Conservation (phyloP, 2,329 filamentous ascomycete species). For the Pseudogymnoascus sp. region DNA sequence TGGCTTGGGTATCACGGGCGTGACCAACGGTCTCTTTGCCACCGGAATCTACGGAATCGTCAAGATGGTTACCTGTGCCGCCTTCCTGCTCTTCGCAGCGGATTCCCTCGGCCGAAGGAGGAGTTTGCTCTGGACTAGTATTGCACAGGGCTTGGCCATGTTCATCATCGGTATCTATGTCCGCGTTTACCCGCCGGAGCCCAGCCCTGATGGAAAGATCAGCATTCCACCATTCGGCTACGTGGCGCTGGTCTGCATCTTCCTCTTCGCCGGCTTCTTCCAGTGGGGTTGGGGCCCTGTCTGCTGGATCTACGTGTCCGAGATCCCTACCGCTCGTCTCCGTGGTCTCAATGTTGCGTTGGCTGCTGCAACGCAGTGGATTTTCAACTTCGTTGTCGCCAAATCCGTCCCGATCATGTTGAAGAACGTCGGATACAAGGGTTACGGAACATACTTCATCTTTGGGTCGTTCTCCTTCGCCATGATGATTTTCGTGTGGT, state of each 20-base stretch:
- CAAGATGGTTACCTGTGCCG: slow-evolving; percentile 56
- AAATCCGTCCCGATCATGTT: slow-evolving; percentile 62
- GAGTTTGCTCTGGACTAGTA: slow-evolving; percentile 56
- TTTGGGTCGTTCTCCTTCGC: slow-evolving; percentile 58
- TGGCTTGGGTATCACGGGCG: slow-evolving; percentile 52
- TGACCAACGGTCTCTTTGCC: slow-evolving; percentile 56
- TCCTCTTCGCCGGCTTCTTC: slow-evolving; percentile 63
- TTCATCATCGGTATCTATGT: slow-evolving; percentile 67
- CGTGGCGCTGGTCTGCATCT: slow-evolving; percentile 63
- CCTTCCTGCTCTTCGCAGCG: slow-evolving; percentile 59
- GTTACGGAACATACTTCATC: slow-evolving; percentile 58
- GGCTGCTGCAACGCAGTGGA: slow-evolving; percentile 59
- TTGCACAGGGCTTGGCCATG: slow-evolving; percentile 55
- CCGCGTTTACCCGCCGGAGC: slow-evolving; percentile 50
- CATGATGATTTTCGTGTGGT: slow-evolving; percentile 42
- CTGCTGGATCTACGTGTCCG: slow-evolving; percentile 63
- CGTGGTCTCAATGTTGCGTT: slow-evolving; percentile 61
- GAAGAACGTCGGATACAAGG: slow-evolving; percentile 39
- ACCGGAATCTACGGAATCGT: slow-evolving; percentile 68
- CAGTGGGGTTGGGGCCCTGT: slow-evolving; percentile 64
- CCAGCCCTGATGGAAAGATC: slow-evolving; percentile 29
- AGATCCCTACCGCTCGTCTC: slow-evolving; percentile 61
- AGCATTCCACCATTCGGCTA: slow-evolving; percentile 59
- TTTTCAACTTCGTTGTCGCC: slow-evolving; percentile 68
- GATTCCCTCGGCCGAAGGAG: slow-evolving; percentile 56